Conservation (phyloP, 2,329 filamentous ascomycete genomes). For the Alternaria brassicae region DNA sequence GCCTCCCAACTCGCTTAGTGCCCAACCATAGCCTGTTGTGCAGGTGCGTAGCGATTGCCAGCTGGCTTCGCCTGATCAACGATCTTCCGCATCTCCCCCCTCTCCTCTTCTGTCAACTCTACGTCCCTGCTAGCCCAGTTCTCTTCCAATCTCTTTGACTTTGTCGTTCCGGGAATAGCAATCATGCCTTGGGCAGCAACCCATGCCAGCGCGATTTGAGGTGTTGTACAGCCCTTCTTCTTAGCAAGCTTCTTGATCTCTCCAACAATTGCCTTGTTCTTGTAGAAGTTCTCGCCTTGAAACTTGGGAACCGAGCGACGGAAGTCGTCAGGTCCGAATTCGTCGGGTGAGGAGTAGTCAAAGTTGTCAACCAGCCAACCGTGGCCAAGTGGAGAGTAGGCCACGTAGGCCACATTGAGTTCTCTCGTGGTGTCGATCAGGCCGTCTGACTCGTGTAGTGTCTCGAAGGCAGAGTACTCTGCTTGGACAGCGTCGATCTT, state of each 20-base stretch:
- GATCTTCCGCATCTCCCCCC: conserved; percentile 28
- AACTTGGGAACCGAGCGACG: conserved; percentile 51
- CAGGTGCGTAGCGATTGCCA: conserved; percentile 45
- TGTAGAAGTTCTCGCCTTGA: conserved; percentile 44
- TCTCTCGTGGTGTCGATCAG: conserved; percentile 50
- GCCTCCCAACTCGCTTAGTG: conserved; percentile 12
- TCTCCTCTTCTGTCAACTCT: conserved; percentile 31
- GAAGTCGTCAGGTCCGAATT: conserved; percentile 51
- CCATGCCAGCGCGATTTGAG: conserved; percentile 60
- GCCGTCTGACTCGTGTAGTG: conserved; percentile 51
- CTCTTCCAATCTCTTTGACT: conserved; percentile 26
- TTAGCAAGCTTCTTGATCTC: conserved; percentile 35
- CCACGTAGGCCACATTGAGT: conserved; percentile 46
- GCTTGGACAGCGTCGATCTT: conserved; percentile 58
- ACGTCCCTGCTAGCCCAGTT: conserved; percentile 32
- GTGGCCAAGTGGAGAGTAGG: conserved; percentile 45
- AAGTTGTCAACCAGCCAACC: conserved; percentile 37
- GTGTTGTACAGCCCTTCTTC: conserved; percentile 61
- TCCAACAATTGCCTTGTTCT: conserved; percentile 41
- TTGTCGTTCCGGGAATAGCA: conserved; percentile 60
- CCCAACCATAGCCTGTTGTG: conserved; percentile 21
- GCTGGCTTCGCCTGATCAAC: conserved; percentile 50
- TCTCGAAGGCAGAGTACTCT: conserved; percentile 59
- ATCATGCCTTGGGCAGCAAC: conserved; percentile 53
- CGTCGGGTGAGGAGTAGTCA: conserved; percentile 48